A percentile compares a stretch with the other conserved stretches of the same genome.
These are phyloP conservation scores for Blastosporella zonata DNA, from an alignment of 1,284 basidiomycete species.

Conservation along the genomic window DNA sequence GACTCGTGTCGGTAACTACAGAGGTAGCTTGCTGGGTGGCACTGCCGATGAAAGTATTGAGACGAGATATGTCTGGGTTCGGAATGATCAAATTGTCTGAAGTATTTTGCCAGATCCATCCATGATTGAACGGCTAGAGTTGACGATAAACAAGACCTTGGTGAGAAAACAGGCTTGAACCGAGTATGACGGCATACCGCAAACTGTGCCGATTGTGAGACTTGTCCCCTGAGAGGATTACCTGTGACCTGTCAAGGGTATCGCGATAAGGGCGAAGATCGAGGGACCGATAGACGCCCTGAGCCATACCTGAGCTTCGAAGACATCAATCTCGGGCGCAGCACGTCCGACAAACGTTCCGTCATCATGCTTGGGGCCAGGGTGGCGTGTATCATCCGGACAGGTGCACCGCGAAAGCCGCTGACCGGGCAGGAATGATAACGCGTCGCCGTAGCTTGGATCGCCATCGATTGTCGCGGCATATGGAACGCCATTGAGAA, in stretches of 20 bases:
- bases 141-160: constrained; percentile 8
- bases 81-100: constrained; percentile 44
- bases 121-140: constrained; percentile 39
- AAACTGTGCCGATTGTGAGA: constrained; percentile 68
- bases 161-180: constrained; percentile 1
- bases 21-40: constrained; percentile 63
- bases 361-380: constrained; percentile 61
- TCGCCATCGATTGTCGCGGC: constrained; percentile 47
- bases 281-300: background rate
- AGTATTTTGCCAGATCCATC: constrained; percentile 47
- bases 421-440: constrained; percentile 72
- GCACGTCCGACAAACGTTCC: constrained; percentile 69
- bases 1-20: constrained; percentile 40
- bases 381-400: constrained; percentile 56
- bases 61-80: constrained; percentile 43
- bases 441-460: constrained; percentile 30
- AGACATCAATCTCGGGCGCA: constrained; percentile 77
- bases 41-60: constrained; percentile 56
- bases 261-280: background rate
- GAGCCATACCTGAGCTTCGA: constrained; percentile 62
- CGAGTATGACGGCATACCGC: constrained; percentile 44
- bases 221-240: constrained; percentile 39
- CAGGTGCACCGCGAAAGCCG: constrained; percentile 78
- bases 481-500: constrained; percentile 37
- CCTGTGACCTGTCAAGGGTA: constrained; percentile 36